phyloP scores from a whole-genome alignment of 805 yeast genomes.

The Candida oleophila region DNA sequence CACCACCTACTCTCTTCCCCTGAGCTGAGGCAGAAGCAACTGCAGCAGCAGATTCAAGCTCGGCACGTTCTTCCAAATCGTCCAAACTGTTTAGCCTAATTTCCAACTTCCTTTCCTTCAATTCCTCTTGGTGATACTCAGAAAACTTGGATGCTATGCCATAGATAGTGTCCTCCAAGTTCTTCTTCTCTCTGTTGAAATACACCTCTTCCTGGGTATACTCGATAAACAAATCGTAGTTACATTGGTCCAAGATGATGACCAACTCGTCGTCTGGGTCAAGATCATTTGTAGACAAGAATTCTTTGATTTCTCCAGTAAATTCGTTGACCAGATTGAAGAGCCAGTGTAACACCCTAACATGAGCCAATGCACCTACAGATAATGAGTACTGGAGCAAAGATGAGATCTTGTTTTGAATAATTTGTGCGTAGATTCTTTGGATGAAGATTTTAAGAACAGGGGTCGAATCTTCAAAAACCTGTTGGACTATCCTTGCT shows the following conservation, averaged over 20 bases:
- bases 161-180: constrained; percentile 54
- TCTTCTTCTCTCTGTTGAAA: constrained; percentile 68
- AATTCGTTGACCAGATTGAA: constrained; percentile 58
- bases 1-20: not conserved
- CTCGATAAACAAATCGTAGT: constrained; percentile 70
- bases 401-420: constrained; percentile 54
- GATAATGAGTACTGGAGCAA: constrained; percentile 63
- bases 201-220: constrained; percentile 66
- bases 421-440: constrained; percentile 72
- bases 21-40: constrained; percentile 6
- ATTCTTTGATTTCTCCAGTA: constrained; percentile 64
- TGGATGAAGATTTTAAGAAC: constrained; percentile 73
- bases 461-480: constrained; percentile 67
- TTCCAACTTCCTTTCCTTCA: constrained; percentile 34
- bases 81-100: constrained; percentile 33
- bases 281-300: constrained; percentile 47
- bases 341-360: constrained; percentile 71
- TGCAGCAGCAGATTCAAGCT: constrained; percentile 3
- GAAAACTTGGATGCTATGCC: constrained; percentile 46
- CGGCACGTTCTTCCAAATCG: constrained; percentile 19
- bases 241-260: constrained; percentile 64
- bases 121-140: constrained; percentile 30
- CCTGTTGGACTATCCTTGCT: constrained; percentile 68
- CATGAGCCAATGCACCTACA: constrained; percentile 65
- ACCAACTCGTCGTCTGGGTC: constrained; percentile 47